Evolutionary conservation across 202 grass and related monocot species (phyloP).

Genomic region (Panicum hallii): DNA sequence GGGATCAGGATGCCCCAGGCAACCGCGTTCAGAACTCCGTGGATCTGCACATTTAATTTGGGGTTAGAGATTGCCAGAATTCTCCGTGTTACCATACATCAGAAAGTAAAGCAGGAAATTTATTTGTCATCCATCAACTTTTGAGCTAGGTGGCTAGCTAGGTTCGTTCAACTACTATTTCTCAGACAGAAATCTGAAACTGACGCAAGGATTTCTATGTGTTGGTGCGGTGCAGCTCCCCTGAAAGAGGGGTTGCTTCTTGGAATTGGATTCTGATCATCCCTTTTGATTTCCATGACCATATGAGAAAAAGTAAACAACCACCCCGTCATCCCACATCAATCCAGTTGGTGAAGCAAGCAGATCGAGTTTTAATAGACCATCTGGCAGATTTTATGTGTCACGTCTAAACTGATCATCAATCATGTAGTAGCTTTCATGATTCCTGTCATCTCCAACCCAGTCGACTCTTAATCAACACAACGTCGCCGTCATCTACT

Average conservation of each 20-base stretch:
- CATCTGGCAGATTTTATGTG: neutral
- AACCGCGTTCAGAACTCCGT: slow-evolving; percentile 72
- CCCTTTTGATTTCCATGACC: neutral
- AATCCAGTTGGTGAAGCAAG: slow-evolving; percentile 33
- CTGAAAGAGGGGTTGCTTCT: slow-evolving; percentile 14
- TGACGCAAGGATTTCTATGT: too few relatives aligned
- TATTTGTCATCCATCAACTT: neutral
- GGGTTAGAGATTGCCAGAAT: neutral
- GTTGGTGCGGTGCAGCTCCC: too few relatives aligned
- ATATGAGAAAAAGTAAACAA: neutral
- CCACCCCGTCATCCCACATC: neutral
- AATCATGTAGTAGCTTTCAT: slow-evolving; percentile 1
- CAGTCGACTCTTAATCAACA: slow-evolving; percentile 3
- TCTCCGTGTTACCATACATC: neutral
- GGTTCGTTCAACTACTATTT: slow-evolving; percentile 23
- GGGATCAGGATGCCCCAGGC: slow-evolving; percentile 87
- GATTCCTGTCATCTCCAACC: neutral
- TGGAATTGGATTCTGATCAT: slow-evolving; percentile 32
- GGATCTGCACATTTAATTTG: slow-evolving; percentile 53
- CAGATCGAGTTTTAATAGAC: slow-evolving; percentile 25
- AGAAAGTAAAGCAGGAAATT: neutral
- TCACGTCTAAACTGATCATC: slow-evolving; percentile 5
- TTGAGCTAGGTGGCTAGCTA: neutral
- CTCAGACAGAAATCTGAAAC: neutral
- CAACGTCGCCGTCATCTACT: neutral